Evolutionary conservation across 768 basidiomycete species (phyloP).

Genomic region (Neoboletus magnificus): DNA sequence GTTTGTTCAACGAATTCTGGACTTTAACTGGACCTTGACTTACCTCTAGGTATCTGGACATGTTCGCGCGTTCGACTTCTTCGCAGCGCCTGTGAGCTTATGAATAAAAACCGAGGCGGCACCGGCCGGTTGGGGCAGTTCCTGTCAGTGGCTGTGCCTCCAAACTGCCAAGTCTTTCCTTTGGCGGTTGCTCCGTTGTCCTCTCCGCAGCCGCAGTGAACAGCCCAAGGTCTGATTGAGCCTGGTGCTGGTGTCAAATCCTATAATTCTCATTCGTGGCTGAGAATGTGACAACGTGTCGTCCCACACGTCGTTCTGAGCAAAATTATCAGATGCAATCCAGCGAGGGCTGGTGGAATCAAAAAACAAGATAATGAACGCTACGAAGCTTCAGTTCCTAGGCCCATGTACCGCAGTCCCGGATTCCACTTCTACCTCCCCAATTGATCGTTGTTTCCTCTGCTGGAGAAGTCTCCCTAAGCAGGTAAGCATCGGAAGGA

Average conservation of each 20-base stretch:
- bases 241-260: too few relatives aligned
- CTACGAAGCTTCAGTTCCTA: not conserved
- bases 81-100: constrained; percentile 1
- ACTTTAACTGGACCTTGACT: constrained; percentile 8
- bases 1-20: not conserved
- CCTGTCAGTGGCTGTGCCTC: constrained; percentile 12
- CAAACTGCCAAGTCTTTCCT: not conserved
- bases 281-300: not conserved
- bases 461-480: not conserved
- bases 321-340: not conserved
- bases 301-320: not conserved
- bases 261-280: not conserved
- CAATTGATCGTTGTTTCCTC: not conserved
- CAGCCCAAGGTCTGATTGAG: too few relatives aligned
- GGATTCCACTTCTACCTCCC: constrained; percentile 1
- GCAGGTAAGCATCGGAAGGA: constrained; percentile 4
- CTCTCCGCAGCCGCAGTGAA: constrained; percentile 10
- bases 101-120: not conserved
- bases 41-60: constrained; percentile 44
- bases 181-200: not conserved
- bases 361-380: not conserved
- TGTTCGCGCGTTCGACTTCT: constrained; percentile 15
- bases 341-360: not conserved
- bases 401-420: not conserved
- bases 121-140: not conserved